These are phyloP conservation scores for Mallotus repandus DNA, from an alignment of 441 rosid species.

Conservation along the genomic window DNA sequence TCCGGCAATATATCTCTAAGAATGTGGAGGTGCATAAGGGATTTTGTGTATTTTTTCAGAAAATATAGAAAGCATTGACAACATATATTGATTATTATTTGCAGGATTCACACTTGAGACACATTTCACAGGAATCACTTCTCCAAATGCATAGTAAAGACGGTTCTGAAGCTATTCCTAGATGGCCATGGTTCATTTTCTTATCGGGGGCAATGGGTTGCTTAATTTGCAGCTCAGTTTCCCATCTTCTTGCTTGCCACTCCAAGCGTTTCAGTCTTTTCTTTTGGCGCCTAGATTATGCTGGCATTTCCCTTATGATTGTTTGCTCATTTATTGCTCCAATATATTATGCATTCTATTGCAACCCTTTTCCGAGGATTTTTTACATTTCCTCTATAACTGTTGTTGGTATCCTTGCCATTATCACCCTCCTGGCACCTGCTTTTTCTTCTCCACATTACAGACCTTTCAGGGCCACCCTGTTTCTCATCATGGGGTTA, in stretches of 20 bases:
- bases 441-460: constrained; percentile 53
- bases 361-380: constrained; percentile 53
- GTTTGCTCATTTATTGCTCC: constrained; percentile 82
- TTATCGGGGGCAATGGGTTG: constrained; percentile 81
- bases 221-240: constrained; percentile 75
- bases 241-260: constrained; percentile 93
- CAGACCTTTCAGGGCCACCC: constrained; percentile 64
- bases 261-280: constrained; percentile 66
- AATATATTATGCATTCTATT: constrained; percentile 73
- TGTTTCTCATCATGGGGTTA: constrained; percentile 81
- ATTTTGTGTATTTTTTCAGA: neutral
- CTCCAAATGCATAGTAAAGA: constrained; percentile 24
- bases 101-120: constrained; percentile 56
- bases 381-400: constrained; percentile 65
- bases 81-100: neutral
- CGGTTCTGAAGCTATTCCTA: constrained; percentile 39
- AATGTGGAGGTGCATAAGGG: neutral
- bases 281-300: constrained; percentile 96
- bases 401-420: constrained; percentile 54
- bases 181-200: constrained; percentile 91
- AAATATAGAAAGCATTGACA: neutral
- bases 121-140: constrained; percentile 25
- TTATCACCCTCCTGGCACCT: constrained; percentile 75
- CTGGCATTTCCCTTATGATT: constrained; percentile 90
- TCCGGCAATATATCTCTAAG: too few species aligned